Evolutionary conservation across 1,284 basidiomycete species (phyloP).

Genomic region (Pascua sp.): DNA sequence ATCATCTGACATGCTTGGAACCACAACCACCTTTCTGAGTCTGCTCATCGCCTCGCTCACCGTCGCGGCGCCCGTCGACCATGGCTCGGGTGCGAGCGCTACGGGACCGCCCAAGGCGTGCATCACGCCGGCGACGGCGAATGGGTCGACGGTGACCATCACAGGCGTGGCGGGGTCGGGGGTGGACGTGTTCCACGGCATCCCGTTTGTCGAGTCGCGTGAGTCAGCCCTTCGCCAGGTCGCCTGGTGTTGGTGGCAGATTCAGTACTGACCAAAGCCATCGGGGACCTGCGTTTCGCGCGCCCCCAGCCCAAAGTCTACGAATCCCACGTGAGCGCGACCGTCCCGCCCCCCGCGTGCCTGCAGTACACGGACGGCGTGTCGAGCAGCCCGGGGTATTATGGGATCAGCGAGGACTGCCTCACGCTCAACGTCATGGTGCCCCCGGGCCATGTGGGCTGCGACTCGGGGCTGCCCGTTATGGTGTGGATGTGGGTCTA

Average conservation of each 20-base stretch:
- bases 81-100: too few species aligned
- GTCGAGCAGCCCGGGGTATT: slow-evolving; percentile 21
- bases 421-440: slow-evolving; percentile 48
- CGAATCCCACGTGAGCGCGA: slow-evolving; percentile 29
- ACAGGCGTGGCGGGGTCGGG: background rate
- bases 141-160: slow-evolving; percentile 26
- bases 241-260: too few species aligned
- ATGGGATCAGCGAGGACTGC: slow-evolving; percentile 47
- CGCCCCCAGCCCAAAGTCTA: slow-evolving; percentile 25
- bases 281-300: slow-evolving; percentile 50
- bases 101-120: too few species aligned
- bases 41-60: too few species aligned
- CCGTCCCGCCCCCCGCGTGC: slow-evolving; percentile 31
- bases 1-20: too few species aligned
- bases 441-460: slow-evolving; percentile 10
- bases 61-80: too few species aligned
- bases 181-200: slow-evolving; percentile 10
- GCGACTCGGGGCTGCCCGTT: slow-evolving; percentile 36
- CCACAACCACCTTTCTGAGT: too few species aligned
- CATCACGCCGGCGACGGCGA: too few species aligned
- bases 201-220: slow-evolving; percentile 13
- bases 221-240: background rate
- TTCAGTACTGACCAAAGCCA: slow-evolving; percentile 53
- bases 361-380: slow-evolving; percentile 21
- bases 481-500: slow-evolving; percentile 33